Conservation (phyloP, 768 basidiomycete genomes). For the Rhodotorula kratochvilovae region DNA sequence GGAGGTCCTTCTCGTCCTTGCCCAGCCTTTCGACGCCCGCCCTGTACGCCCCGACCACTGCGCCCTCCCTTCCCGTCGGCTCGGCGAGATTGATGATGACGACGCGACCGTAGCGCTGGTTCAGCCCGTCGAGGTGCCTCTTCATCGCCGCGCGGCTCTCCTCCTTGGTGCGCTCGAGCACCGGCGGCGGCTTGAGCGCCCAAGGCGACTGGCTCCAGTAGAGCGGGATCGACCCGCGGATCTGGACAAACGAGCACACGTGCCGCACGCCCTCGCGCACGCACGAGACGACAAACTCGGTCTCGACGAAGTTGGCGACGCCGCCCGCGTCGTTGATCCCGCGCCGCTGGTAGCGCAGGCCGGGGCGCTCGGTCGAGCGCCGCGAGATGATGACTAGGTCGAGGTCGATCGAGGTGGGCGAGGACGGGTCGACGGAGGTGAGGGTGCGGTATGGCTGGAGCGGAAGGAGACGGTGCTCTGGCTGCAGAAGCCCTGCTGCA, state of each 20-base stretch:
- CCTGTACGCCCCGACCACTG: slow-evolving; percentile 70
- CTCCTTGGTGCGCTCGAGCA: slow-evolving; percentile 39
- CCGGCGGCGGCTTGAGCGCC: slow-evolving; percentile 42
- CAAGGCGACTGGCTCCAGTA: slow-evolving; percentile 40
- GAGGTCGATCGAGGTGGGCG: slow-evolving; percentile 47
- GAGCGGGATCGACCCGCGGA: slow-evolving; percentile 63
- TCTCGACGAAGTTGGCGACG: slow-evolving; percentile 44
- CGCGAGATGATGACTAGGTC: slow-evolving; percentile 81
- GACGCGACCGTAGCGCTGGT: slow-evolving; percentile 50
- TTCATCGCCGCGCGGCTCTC: slow-evolving; percentile 34
- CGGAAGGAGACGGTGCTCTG: slow-evolving; percentile 17
- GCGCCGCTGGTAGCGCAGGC: slow-evolving; percentile 86
- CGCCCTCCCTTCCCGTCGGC: slow-evolving; percentile 78
- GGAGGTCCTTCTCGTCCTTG: slow-evolving; percentile 46
- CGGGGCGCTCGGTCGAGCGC: slow-evolving; percentile 80
- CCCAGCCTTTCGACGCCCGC: slow-evolving; percentile 59
- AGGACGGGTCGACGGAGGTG: background rate
- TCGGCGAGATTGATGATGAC: slow-evolving; percentile 86
- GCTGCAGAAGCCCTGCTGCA: slow-evolving; percentile 22
- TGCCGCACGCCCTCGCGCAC: slow-evolving; percentile 72
- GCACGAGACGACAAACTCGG: slow-evolving; percentile 77
- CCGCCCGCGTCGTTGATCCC: slow-evolving; percentile 69
- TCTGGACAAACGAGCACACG: slow-evolving; percentile 81
- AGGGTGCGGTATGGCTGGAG: slow-evolving; percentile 26
- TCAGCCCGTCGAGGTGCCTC: slow-evolving; percentile 40